Conservation (phyloP, 129 eudicot genomes). For the Silybum marianum region DNA sequence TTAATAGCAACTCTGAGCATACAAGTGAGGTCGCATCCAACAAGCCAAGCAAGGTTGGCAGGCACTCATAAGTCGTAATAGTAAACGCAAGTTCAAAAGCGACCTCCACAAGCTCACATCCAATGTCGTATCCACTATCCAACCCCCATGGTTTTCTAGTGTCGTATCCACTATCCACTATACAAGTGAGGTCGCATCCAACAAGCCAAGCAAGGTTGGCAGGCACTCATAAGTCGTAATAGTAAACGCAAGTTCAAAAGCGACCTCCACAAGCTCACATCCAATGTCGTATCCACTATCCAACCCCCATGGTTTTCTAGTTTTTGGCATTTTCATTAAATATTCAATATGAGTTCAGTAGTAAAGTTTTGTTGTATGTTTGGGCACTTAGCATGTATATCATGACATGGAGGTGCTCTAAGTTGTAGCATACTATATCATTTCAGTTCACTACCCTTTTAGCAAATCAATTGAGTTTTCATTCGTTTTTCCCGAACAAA, state of each 20-base stretch:
- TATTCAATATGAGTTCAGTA: neutral
- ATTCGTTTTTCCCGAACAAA: too few species aligned
- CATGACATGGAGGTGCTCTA: neutral
- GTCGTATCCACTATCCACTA: too few species aligned
- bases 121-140: neutral
- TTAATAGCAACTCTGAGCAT: neutral
- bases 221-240: neutral
- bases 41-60: too few species aligned
- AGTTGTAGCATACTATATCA: neutral
- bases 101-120: neutral
- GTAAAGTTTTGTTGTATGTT: neutral
- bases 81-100: neutral
- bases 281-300: neutral
- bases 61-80: neutral
- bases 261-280: neutral
- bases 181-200: too few species aligned
- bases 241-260: neutral
- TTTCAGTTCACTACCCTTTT: neutral
- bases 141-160: neutral
- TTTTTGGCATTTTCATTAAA: neutral
- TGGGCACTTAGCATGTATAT: neutral
- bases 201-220: too few species aligned
- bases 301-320: neutral
- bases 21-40: neutral
- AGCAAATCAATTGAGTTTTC: neutral